Evolutionary conservation across 2,329 filamentous ascomycete species (phyloP).

Genomic region (Diplodia scrobiculata): DNA sequence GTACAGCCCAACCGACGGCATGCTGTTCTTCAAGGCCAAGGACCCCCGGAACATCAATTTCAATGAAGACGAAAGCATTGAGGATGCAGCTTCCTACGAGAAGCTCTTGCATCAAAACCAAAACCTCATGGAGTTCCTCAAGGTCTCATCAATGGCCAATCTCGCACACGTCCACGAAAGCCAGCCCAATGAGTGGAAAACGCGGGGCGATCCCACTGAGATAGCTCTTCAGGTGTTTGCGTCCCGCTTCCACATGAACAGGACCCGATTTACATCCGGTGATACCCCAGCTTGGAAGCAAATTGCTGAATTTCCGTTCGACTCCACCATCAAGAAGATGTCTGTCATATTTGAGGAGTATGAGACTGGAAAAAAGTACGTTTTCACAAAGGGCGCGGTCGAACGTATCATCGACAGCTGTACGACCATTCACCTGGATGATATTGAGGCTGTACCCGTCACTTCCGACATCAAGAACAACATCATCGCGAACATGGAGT

Average conservation of each 20-base stretch:
- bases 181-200: constrained; percentile 62
- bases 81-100: constrained; percentile 26
- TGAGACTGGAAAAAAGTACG: constrained; percentile 45
- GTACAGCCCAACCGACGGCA: constrained; percentile 59
- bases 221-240: constrained; percentile 76
- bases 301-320: constrained; percentile 70
- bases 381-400: constrained; percentile 69
- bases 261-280: constrained; percentile 53
- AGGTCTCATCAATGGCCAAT: constrained; percentile 67
- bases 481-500: constrained; percentile 69
- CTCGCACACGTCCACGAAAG: constrained; percentile 63
- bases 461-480: constrained; percentile 57
- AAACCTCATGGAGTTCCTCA: constrained; percentile 59
- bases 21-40: constrained; percentile 34
- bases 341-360: constrained; percentile 64
- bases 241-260: constrained; percentile 66
- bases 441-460: constrained; percentile 48
- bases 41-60: constrained; percentile 36
- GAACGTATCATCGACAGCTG: constrained; percentile 69
- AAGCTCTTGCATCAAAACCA: constrained; percentile 52
- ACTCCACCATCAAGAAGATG: constrained; percentile 76
- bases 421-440: constrained; percentile 53
- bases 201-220: constrained; percentile 69
- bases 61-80: constrained; percentile 3
- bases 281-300: constrained; percentile 40